Base-by-base conservation (phyloP, 768 basidiomycete species). In the Tulasnella calospora region DNA sequence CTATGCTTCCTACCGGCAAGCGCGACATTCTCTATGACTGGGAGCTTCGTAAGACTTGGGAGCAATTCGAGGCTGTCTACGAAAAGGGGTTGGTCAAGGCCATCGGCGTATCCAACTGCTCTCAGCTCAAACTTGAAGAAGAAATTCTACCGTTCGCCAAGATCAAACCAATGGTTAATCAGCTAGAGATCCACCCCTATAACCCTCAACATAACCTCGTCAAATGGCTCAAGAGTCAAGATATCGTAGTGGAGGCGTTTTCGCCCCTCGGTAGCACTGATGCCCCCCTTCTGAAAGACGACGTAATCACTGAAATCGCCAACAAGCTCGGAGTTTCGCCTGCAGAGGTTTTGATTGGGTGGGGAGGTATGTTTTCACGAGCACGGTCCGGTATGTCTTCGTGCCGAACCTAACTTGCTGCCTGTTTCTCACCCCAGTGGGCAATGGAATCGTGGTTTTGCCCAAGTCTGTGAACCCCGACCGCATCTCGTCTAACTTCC, bases 1-100 rank as follows among this genome's bases (percentile, higher is more conserved):
- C 83, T 33, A 77, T 67, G 40, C 81, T 80, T 19, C 78, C 79
- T 61, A 89, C 89, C 79, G 86, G 86, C 73, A 85, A 77, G 30
- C 82, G 92, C 47, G 92, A 94, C 82, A 86, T 90, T 9, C 89
- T 92, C 81, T 88, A 86, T 81, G 85, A 88, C 55, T 92, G 92
- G 82, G 88, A 89, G 82, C 92, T 92, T 89, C 84, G 91, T 71
- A 88, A 95, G 81, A 93, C 93, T 40, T 95, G 94, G 94, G 90
- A 90, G 81, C 83, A 85, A 74, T 92, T 95, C 90, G 93, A 92
- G 83, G 88, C 87, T 80, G 82, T 94, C 19, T 87, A 89, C 85
- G 87, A 88, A 82, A 87, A 90, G 27, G 88, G 91, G 47, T 94
- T 94, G 84, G 85, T 93, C 82, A 91, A 88, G 81, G 92, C 92